These are phyloP conservation scores for Trichoderma afroharzianum DNA, from an alignment of 2,329 filamentous ascomycete genomes.

Conservation along the genomic window DNA sequence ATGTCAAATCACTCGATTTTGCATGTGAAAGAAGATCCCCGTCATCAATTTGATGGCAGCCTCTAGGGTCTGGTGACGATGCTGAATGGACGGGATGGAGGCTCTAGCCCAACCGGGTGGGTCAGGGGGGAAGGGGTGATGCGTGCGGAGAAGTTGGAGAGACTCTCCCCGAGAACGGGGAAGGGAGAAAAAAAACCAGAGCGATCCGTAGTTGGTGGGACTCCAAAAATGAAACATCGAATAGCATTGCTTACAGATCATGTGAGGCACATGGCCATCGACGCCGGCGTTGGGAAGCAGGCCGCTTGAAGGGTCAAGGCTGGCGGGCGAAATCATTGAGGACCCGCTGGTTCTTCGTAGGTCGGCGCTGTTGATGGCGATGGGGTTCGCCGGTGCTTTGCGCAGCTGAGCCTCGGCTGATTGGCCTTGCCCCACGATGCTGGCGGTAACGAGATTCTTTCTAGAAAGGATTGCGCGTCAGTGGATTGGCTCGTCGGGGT, in stretches of 20 bases:
- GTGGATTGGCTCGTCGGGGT: constrained; percentile 3
- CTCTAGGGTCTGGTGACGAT: constrained; percentile 2
- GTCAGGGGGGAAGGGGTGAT: constrained; percentile 8
- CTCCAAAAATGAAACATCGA: constrained; percentile 17
- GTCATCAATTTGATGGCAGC: background rate
- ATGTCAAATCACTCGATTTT: constrained; percentile 8
- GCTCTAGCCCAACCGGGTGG: background rate
- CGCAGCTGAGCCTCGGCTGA: constrained; percentile 46
- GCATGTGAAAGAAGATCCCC: constrained; percentile 18
- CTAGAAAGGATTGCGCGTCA: constrained; percentile 27
- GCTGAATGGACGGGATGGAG: constrained; percentile 7
- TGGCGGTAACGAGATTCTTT: constrained; percentile 42
- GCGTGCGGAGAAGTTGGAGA: constrained; percentile 28
- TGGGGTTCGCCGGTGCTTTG: constrained; percentile 33
- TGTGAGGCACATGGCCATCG: constrained; percentile 45
- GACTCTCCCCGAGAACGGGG: constrained; percentile 20
- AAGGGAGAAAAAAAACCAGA: constrained; percentile 6
- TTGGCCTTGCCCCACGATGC: constrained; percentile 32
- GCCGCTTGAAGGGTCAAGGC: constrained; percentile 24
- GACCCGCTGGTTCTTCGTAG: constrained; percentile 38
- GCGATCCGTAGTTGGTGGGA: background rate
- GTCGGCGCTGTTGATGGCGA: constrained; percentile 35
- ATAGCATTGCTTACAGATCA: constrained; percentile 43
- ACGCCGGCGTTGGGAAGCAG: constrained; percentile 27
- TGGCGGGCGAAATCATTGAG: constrained; percentile 32